Evolutionary conservation across 768 basidiomycete species (phyloP).

Genomic region (Sarcomyxa edulis): DNA sequence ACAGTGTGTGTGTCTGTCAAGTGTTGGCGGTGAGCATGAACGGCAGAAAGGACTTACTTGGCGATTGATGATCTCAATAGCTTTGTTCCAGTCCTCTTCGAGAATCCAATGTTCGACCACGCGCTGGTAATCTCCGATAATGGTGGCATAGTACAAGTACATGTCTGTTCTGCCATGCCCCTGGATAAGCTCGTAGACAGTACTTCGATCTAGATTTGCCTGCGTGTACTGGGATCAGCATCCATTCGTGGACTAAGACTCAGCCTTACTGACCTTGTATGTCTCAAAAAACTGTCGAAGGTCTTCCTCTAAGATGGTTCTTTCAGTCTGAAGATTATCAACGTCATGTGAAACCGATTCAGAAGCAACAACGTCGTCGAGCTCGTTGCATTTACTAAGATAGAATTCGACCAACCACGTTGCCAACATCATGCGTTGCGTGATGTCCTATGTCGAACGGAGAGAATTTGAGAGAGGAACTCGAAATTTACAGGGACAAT

Average conservation of each 20-base stretch:
- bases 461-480: neutral
- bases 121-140: conserved; percentile 75
- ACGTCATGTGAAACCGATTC: conserved; percentile 78
- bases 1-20: conserved; percentile 7
- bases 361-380: conserved; percentile 91
- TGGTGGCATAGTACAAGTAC: conserved; percentile 83
- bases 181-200: conserved; percentile 90
- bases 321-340: conserved; percentile 79
- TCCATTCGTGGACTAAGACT: neutral
- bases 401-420: conserved; percentile 99
- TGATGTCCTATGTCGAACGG: conserved; percentile 58
- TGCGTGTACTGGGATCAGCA: conserved; percentile 20
- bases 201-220: conserved; percentile 79
- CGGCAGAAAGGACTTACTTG: conserved; percentile 51
- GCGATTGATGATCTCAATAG: conserved; percentile 83
- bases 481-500: conserved; percentile 4
- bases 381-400: conserved; percentile 91
- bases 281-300: conserved; percentile 89
- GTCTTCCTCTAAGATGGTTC: conserved; percentile 85
- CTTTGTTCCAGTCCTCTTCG: conserved; percentile 89
- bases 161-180: conserved; percentile 91
- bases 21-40: neutral
- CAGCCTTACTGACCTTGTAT: conserved; percentile 63
- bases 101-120: conserved; percentile 91
- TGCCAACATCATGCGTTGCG: conserved; percentile 95